Evolutionary conservation across 352 stramenopile species (phyloP), one percentile per base, ranked within the genome.

Genomic region (Phytophthora ramorum): DNA sequence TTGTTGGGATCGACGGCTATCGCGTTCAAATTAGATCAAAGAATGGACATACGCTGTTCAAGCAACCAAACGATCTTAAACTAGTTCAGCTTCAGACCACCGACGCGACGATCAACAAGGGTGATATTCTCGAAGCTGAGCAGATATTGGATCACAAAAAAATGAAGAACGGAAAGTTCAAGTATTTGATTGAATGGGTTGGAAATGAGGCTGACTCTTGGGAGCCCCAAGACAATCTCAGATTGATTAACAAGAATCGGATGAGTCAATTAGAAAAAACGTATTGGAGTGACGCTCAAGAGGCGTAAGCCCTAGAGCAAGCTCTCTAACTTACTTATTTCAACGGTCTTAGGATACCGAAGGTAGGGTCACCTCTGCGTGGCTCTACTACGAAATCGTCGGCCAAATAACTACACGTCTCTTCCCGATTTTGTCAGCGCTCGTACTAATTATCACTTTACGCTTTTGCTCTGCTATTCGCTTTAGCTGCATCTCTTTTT

Each of bases 21-120:
- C 35, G 35, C 8, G 17, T 63, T 2, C 5, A 63, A 24, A 64
- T 76, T 40, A 19, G 45, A 13, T 76, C 53, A 13, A 73, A 67
- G 34, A 73, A 76, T 47, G 54, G 53, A 24, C 69, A 76, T 32
- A 57, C 50, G 2, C 37, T 68, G 0, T 70, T 60, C 53, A 68
- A 60, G 13, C 5, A 49, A 16, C 37, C 16, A 0, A 64, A 61
- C 28, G 70, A 74, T 22, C 14, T 79, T 0, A 70, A 71, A 30
- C 0, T 63, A 1, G 65, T 75, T 13, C 26, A 68, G 26, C 43
- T 51, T 12, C 17, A 41, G 30, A 32, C 58, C 32, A 68, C 52
- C 13, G 51, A 66, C 7, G 52, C 48, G 20, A 45, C 46, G 1
- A 62, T 70, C 19, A 48, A 64, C 17, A 44, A 20, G 3, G 51